Conservation (phyloP, 805 yeast genomes). For the Sugiyamaella valdiviana region DNA sequence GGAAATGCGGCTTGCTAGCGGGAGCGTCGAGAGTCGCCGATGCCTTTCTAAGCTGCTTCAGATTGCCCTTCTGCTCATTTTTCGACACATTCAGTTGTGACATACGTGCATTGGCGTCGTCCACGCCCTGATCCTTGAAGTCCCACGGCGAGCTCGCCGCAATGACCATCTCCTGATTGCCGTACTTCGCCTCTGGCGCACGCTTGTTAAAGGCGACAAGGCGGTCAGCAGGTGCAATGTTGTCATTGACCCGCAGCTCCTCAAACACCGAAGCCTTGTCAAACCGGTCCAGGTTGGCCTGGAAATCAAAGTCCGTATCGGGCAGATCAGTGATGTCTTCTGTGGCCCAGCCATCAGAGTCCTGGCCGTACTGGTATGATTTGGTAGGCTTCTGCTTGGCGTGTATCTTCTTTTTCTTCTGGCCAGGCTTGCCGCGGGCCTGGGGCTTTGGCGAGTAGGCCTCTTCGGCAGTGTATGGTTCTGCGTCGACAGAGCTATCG, state of each 20-base stretch:
- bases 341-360: constrained; percentile 21
- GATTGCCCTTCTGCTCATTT: not conserved
- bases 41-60: constrained; percentile 8
- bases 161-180: constrained; percentile 69
- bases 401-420: not conserved
- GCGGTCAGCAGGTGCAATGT: constrained; percentile 51
- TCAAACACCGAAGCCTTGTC: constrained; percentile 76
- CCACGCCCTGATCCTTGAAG: not conserved
- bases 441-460: not conserved
- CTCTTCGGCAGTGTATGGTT: constrained; percentile 1
- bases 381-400: not conserved
- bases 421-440: not conserved
- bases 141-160: constrained; percentile 32
- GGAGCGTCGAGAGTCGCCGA: constrained; percentile 1
- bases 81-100: not conserved
- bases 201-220: constrained; percentile 66
- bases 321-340: constrained; percentile 37
- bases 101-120: not conserved
- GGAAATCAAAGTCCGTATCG: constrained; percentile 78
- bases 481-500: constrained; percentile 2
- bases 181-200: constrained; percentile 41
- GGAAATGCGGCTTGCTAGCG: constrained; percentile 28
- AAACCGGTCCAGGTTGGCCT: constrained; percentile 70
- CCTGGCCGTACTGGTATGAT: not conserved
- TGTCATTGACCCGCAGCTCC: constrained; percentile 62